Conservation (phyloP, 2,329 filamentous ascomycete species). For the Calonectria pteridis region DNA sequence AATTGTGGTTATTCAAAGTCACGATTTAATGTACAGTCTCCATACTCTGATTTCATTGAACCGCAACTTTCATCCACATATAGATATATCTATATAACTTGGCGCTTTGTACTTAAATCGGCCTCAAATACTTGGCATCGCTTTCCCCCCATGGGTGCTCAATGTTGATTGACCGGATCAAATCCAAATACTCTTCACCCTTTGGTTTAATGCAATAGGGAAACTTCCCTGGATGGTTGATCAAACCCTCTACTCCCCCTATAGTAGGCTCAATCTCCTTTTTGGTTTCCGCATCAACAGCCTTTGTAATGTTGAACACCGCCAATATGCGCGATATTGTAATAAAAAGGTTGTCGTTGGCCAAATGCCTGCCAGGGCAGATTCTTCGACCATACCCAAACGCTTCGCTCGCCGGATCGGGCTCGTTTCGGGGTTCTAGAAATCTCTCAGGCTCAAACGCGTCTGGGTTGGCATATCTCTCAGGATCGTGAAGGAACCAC, state of each 20-base stretch:
- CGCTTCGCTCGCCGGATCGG: background rate
- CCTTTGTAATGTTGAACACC: background rate
- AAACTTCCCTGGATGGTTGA: background rate
- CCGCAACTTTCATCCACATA: too few relatives aligned
- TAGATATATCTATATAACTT: too few relatives aligned
- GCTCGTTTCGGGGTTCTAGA: constrained; percentile 12
- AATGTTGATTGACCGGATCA: background rate
- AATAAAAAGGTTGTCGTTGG: background rate
- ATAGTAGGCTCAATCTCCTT: background rate
- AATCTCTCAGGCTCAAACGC: constrained; percentile 27
- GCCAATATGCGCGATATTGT: background rate
- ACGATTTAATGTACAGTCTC: too few relatives aligned
- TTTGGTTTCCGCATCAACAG: background rate
- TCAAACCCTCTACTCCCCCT: background rate
- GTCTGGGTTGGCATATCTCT: background rate
- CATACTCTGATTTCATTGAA: too few relatives aligned
- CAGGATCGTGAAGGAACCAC: constrained; percentile 18
- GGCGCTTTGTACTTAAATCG: background rate
- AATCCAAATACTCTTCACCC: background rate
- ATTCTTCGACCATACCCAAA: background rate
- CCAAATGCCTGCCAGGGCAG: background rate
- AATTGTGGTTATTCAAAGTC: too few relatives aligned
- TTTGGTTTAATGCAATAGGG: background rate
- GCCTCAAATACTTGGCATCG: background rate
- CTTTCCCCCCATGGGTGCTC: background rate